Percentiles rank a stretch among this genome's conserved stretches.
Conservation (phyloP, 129 eudicot species). For the Tagetes patula region DNA sequence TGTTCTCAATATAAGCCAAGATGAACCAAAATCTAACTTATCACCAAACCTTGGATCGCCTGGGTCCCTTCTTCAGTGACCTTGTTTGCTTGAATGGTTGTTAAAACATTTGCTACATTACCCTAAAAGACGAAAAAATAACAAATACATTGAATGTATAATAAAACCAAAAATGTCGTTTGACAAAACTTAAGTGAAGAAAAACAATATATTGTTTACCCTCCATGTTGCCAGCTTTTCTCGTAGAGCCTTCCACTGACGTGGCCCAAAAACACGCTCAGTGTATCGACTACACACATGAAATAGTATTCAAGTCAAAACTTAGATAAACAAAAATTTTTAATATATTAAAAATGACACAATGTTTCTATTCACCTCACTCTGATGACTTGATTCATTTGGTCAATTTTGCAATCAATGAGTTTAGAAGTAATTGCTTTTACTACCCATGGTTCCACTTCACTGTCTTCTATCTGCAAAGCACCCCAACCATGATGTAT, state of each 20-base stretch:
- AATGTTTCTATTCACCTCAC: constrained; percentile 46
- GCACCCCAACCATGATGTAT: not conserved
- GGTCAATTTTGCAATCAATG: constrained; percentile 83
- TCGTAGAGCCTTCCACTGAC: constrained; percentile 67
- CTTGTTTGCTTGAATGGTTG: constrained; percentile 77
- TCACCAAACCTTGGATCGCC: constrained; percentile 56
- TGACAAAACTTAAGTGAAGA: not conserved
- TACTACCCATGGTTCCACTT: constrained; percentile 84
- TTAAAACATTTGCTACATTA: constrained; percentile 65
- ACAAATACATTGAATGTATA: not conserved
- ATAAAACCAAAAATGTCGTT: not conserved
- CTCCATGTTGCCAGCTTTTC: constrained; percentile 79
- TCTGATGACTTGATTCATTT: constrained; percentile 68
- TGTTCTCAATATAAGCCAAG: not conserved
- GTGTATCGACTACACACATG: constrained; percentile 53
- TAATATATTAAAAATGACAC: not conserved
- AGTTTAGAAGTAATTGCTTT: constrained; percentile 75
- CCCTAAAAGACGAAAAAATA: constrained; percentile 38
- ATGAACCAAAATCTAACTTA: constrained; percentile 41
- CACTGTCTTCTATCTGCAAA: constrained; percentile 64
- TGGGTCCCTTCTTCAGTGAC: constrained; percentile 57
- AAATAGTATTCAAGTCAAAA: not conserved
- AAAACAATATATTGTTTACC: constrained; percentile 39
- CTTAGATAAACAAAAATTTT: no score
- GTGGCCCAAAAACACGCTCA: constrained; percentile 74